Conservation (phyloP, 495 filamentous ascomycete genomes). For the Bacidia gigantensis region DNA sequence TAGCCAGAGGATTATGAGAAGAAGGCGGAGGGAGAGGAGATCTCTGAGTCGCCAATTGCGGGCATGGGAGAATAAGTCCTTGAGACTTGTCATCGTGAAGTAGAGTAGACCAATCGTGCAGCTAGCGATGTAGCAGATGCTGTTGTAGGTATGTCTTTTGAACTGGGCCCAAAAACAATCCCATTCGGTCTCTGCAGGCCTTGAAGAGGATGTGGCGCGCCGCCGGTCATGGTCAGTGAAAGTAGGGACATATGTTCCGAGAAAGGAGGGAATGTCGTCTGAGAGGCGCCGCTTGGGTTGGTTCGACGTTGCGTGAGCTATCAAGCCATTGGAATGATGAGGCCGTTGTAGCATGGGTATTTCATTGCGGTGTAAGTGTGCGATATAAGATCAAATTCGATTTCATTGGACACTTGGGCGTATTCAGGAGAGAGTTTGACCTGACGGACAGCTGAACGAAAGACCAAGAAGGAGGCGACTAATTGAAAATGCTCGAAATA, state of each 20-base stretch:
- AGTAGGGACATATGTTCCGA: constrained; percentile 11
- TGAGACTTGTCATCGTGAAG: background rate
- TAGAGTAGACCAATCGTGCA: background rate
- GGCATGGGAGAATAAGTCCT: background rate
- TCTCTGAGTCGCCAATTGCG: constrained; percentile 7
- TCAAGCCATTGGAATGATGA: background rate
- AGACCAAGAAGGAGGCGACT: no score
- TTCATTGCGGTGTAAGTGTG: background rate
- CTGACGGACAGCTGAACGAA: no score
- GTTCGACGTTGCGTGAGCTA: background rate
- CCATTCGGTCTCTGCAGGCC: background rate
- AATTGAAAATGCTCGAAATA: no score
- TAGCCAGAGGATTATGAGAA: constrained; percentile 61
- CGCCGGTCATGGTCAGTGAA: constrained; percentile 3
- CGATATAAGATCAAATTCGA: no score
- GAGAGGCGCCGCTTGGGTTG: constrained; percentile 12
- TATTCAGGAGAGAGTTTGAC: no score
- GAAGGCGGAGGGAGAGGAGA: constrained; percentile 38
- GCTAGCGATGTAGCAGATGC: background rate
- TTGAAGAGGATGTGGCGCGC: background rate
- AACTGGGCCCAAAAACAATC: background rate
- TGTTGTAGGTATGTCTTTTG: background rate
- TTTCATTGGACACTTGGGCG: no score
- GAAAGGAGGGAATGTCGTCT: constrained; percentile 6
- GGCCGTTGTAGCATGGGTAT: background rate